These are phyloP conservation scores for Penicillium glabrum DNA, from an alignment of 2,329 filamentous ascomycete species.

Conservation along the genomic window DNA sequence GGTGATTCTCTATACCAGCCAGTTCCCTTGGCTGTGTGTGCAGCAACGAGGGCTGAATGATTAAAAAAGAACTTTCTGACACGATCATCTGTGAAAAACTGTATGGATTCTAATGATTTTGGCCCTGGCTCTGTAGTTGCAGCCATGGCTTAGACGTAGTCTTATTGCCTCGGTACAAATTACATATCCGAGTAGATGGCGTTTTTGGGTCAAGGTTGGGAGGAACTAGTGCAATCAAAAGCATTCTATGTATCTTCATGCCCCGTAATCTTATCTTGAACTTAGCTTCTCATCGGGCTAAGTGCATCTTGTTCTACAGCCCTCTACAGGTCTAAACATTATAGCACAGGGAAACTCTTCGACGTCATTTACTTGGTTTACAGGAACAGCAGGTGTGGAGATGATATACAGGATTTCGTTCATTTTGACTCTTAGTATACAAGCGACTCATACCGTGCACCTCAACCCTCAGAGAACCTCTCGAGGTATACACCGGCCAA, in stretches of 20 bases:
- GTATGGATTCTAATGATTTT: conserved; percentile 1
- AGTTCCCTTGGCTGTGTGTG: conserved; percentile 30
- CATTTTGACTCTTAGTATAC: conserved; percentile 26
- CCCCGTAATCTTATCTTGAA: background rate
- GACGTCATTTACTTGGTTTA: background rate
- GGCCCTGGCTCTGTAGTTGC: background rate
- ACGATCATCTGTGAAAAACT: conserved; percentile 10
- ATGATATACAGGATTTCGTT: conserved; percentile 9
- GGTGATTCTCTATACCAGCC: conserved; percentile 42
- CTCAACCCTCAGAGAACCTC: background rate
- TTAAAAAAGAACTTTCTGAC: conserved; percentile 34
- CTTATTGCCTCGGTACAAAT: background rate
- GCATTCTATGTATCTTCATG: background rate
- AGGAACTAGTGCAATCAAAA: background rate
- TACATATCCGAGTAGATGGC: background rate
- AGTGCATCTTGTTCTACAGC: too few species aligned
- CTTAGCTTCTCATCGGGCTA: too few species aligned
- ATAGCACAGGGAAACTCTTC: background rate
- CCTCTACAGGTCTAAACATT: too few species aligned
- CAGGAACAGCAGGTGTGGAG: conserved; percentile 7
- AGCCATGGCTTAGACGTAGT: background rate
- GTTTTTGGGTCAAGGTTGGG: background rate
- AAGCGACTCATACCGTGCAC: conserved; percentile 13
- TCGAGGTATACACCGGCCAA: background rate
- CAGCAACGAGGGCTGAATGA: conserved; percentile 39